Evolutionary conservation across 345 rosid genomes (phyloP), one percentile per base, ranked within the genome.

Genomic region (Brassica nigra): DNA sequence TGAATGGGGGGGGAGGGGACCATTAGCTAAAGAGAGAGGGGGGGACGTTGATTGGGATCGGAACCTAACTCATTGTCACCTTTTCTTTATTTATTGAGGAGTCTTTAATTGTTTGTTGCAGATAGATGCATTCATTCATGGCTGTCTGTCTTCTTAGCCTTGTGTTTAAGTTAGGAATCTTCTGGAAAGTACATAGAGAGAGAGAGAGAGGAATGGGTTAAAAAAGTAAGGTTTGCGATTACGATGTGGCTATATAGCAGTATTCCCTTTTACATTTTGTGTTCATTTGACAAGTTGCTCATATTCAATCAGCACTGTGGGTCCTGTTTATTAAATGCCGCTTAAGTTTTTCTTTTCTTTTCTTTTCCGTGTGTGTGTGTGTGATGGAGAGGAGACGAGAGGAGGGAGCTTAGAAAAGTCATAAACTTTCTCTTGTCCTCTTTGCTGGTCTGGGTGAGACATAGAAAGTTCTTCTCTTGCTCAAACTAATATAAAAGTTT

Each of bases 371-470:
- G 6, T 5, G 27, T 34, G 34, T 34, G 39, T 10, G 18, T 52
- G 83, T 80, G 83, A 70, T 75, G 73, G 83, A 80, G 79, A 69
- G 67, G 7, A 5, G 4, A 4, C 23, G 27, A 66, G 23, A 66
- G n/a, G 74, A 58, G 57, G 44, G 57, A 63, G 79, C 79, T 52
- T 16, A 70, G 68, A 69, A 80, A 75, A 70, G 39, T 14, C 44
- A 57, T 64, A 70, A 30, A 6, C 33, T 79, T 73, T 61, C 64
- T 66, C 54, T 61, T 61, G 1, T 39, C 31, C 59, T 80, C 70
- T 75, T 64, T 75, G 63, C 20, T 75, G 80, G 76, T 80, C 73
- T 70, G 76, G 76, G 23, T 75, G 80, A 80, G 70, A 80, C 83
- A 75, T 75, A 39, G 83, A 80, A 80, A 64, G 28, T 70, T 30